Base-by-base conservation (phyloP, 2,329 filamentous ascomycete genomes). In the Grosmannia penicillata region DNA sequence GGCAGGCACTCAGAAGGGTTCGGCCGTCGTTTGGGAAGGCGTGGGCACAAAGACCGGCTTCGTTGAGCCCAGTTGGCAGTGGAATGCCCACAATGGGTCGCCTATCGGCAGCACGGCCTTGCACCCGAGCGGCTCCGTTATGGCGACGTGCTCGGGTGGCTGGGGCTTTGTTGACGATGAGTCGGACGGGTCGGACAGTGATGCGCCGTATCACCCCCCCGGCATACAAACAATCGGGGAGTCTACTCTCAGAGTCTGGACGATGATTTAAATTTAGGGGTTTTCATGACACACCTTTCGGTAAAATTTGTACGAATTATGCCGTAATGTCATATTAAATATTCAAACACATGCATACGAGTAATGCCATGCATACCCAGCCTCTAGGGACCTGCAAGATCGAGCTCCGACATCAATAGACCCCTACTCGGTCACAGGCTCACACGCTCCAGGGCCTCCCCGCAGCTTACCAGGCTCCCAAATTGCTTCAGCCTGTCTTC, bases 1-100 rank as follows among this genome's bases (percentile, higher is more conserved):
- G 75, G 70, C 70, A 6, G 75, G 75, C 3, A 64, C 67, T 1
- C 59, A 62, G 31, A 58, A 65, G 43, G 74, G 75, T 2, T 49
- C 55, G 4, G 66, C 75, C n/a, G 60, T 61, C 32, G 65, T 77
- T 7, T 79, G 72, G 68, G 69, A 78, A 31, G 60, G 61, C 10
- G 65, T 75, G 0, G 72, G 73, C 21, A 55, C 51, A 28, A 46
- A 44, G 3, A 62, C 59, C 32, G 72, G 70, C 14, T 55, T 58
- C 7, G 50, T 60, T 18, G 49, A 57, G 21, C 60, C 63, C 4
- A 54, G 59, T 0, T 74, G 70, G 68, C 49, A 51, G n/a, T 75
- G 68, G 65, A 48, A 56, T 17, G 61, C 62, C 1, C 63, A 70
- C 41, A n/a, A n/a, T n/a, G 50, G 51, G 6, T 59, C 64, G 1